Percentiles rank a stretch among this genome's conserved stretches.
Evolutionary conservation across 75 land plant genomes (phyloP).

Genomic region (Cupressus sempervirens): DNA sequence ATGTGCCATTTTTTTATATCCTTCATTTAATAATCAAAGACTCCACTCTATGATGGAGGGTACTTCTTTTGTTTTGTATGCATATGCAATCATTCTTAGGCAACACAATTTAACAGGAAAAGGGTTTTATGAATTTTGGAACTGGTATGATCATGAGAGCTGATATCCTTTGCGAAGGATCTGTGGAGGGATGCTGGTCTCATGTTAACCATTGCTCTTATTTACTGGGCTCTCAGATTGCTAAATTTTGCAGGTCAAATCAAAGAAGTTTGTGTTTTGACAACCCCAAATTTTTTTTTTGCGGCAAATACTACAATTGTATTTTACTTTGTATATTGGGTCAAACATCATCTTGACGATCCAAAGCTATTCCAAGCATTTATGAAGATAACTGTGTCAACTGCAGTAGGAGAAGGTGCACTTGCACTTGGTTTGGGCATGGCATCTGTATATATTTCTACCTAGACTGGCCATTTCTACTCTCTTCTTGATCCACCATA

Average conservation of each 20-base stretch:
- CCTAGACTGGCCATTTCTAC: conserved; percentile 99
- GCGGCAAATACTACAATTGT: conserved; percentile 95
- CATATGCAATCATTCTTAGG: too few species aligned
- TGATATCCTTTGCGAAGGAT: conserved; percentile 99
- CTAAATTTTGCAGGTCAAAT: conserved; percentile 87
- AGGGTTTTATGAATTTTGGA: conserved; percentile 99
- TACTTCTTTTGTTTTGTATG: too few species aligned
- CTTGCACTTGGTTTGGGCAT: conserved; percentile 84
- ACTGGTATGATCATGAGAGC: conserved; percentile 97
- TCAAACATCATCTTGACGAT: conserved; percentile 73
- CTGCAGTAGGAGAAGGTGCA: conserved; percentile 61
- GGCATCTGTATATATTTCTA: conserved; percentile 97
- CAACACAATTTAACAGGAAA: conserved; percentile 70
- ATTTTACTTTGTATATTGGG: conserved; percentile 88
- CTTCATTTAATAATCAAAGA: too few species aligned
- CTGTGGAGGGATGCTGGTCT: conserved; percentile 92
- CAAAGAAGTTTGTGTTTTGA: conserved; percentile 92
- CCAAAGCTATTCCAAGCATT: conserved; percentile 81
- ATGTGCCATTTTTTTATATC: too few species aligned
- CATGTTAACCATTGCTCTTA: conserved; percentile 92
- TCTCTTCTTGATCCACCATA: conserved; percentile 97
- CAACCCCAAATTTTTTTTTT: conserved; percentile 96
- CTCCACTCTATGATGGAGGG: too few species aligned
- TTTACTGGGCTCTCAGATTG: conserved; percentile 67
- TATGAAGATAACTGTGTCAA: conserved; percentile 72